Evolutionary conservation across 176 grass and related monocot species (phyloP).

Genomic region (Rhipidocladum racemiflorum): DNA sequence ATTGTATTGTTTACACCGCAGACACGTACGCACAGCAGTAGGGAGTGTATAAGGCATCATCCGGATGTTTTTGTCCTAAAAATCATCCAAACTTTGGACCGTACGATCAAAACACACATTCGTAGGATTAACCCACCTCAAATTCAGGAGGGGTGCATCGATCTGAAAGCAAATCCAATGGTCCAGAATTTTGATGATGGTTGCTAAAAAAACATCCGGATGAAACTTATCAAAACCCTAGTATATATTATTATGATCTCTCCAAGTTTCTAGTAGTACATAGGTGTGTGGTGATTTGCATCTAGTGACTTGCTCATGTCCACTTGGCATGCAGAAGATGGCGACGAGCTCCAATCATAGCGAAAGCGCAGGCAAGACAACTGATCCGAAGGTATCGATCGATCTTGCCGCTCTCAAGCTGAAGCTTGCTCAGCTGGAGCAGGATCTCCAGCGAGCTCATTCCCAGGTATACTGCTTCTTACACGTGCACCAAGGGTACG

Average conservation of each 20-base stretch:
- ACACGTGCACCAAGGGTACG: too few species aligned
- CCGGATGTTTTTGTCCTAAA: too few species aligned
- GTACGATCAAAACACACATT: too few species aligned
- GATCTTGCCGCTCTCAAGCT: constrained; percentile 26
- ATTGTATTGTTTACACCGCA: constrained; percentile 3
- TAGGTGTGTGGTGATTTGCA: not conserved
- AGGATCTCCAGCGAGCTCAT: constrained; percentile 72
- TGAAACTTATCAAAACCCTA: too few species aligned
- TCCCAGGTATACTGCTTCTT: constrained; percentile 73
- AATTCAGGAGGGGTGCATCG: too few species aligned
- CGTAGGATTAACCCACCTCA: too few species aligned
- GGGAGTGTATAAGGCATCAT: too few species aligned
- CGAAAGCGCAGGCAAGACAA: constrained; percentile 51
- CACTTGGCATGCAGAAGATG: constrained; percentile 45
- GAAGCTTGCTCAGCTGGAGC: constrained; percentile 74
- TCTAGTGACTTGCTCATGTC: not conserved
- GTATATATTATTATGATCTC: too few species aligned
- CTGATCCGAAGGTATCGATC: constrained; percentile 61
- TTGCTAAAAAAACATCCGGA: too few species aligned
- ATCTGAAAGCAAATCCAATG: too few species aligned
- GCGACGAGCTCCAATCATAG: constrained; percentile 33
- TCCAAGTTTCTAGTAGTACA: not conserved
- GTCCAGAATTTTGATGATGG: too few species aligned
- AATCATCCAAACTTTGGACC: too few species aligned
- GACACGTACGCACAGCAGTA: not conserved